Percentiles rank a stretch among this genome's conserved stretches.
phyloP scores from a whole-genome alignment of 2,329 filamentous ascomycete genomes.

The Monosporascus sp. region DNA sequence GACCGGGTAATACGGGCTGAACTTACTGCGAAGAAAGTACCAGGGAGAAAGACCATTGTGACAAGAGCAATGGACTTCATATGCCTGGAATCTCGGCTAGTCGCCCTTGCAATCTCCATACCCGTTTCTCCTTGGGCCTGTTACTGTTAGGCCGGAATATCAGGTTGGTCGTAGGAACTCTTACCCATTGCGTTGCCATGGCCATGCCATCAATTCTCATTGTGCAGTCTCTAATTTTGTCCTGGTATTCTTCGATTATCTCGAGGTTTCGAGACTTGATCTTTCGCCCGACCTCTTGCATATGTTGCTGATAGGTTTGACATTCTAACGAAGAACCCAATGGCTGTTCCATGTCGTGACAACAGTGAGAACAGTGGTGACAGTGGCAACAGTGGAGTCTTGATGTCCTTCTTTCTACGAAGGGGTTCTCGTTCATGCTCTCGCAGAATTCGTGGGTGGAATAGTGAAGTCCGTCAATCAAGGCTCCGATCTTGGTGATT shows the following conservation, averaged over 20 bases:
- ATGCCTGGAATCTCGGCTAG: slow-evolving; percentile 20
- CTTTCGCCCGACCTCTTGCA: slow-evolving; percentile 6
- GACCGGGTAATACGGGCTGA: neutral
- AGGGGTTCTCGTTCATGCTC: neutral
- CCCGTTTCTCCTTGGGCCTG: slow-evolving; percentile 25
- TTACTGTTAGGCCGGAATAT: neutral
- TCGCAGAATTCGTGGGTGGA: neutral
- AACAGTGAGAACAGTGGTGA: no score
- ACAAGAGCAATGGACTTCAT: slow-evolving; percentile 26
- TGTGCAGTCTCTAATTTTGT: slow-evolving; percentile 26
- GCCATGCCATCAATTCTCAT: slow-evolving; percentile 31
- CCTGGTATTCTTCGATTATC: slow-evolving; percentile 26
- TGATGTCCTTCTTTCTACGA: neutral
- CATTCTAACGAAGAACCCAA: neutral
- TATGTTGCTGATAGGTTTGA: neutral
- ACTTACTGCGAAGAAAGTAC: slow-evolving; percentile 25
- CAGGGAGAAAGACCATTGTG: slow-evolving; percentile 28
- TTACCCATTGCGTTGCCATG: slow-evolving; percentile 31
- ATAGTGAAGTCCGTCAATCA: slow-evolving; percentile 9
- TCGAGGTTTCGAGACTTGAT: slow-evolving; percentile 15
- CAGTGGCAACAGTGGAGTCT: neutral
- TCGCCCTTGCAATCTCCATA: slow-evolving; percentile 23
- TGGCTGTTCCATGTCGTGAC: neutral
- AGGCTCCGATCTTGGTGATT: slow-evolving; percentile 14
- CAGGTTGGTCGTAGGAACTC: neutral